Conservation (phyloP, 2,329 filamentous ascomycete genomes). For the Penicillium oxalicum region DNA sequence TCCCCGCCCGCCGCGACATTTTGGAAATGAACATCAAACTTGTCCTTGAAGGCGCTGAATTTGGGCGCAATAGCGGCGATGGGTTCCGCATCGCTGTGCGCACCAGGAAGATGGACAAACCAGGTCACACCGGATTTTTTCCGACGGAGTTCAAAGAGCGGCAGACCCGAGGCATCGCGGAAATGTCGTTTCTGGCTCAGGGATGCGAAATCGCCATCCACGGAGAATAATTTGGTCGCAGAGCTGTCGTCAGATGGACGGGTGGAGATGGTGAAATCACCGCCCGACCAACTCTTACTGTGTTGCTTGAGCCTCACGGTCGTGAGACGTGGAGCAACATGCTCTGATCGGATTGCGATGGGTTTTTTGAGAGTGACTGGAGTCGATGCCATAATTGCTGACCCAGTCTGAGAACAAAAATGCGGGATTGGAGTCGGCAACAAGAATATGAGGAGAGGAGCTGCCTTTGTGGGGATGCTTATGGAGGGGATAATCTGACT, state of each 20-base stretch:
- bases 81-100: background rate
- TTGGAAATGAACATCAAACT: background rate
- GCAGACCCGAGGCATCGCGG: background rate
- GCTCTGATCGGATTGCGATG: slow-evolving; percentile 1
- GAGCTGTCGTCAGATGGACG: background rate
- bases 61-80: background rate
- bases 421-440: too few relatives aligned
- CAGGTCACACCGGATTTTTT: slow-evolving; percentile 1
- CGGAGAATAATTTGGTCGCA: background rate
- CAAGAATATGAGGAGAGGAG: too few relatives aligned
- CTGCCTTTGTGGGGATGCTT: too few relatives aligned
- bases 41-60: background rate
- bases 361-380: background rate
- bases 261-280: background rate
- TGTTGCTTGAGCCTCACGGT: background rate
- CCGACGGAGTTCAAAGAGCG: background rate
- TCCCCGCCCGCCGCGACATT: background rate
- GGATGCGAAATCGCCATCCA: background rate
- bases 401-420: too few relatives aligned
- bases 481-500: too few relatives aligned
- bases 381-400: too few relatives aligned
- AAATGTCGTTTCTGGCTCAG: background rate
- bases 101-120: background rate
- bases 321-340: background rate
- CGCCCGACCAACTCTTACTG: background rate